phyloP scores from a whole-genome alignment of 352 stramenopile genomes.

The Pythium scleroteichum region DNA sequence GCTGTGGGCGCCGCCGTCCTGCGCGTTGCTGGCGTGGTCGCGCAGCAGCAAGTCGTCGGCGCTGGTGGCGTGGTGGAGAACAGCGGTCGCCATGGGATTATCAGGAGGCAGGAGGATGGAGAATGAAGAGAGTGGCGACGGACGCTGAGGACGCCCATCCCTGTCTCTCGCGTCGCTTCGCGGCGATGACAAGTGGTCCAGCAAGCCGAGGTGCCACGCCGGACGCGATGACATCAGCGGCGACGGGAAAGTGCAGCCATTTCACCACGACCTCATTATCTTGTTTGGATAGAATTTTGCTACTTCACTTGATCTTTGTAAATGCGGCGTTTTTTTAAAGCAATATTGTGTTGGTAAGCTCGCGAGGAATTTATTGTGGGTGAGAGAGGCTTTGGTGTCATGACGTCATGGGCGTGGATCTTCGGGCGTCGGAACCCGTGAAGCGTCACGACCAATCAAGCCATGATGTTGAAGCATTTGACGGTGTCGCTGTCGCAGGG shows the following conservation, averaged over 20 bases:
- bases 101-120: background rate
- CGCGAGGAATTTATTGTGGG: background rate
- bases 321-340: background rate
- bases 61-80: slow-evolving; percentile 24
- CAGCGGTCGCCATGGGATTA: background rate
- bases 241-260: background rate
- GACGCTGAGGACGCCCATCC: background rate
- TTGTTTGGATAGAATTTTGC: background rate
- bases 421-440: background rate
- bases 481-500: too few species aligned
- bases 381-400: background rate
- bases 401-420: background rate
- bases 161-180: background rate
- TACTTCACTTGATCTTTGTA: background rate
- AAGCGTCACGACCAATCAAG: background rate
- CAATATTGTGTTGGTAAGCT: background rate
- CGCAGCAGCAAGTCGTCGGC: slow-evolving; percentile 28
- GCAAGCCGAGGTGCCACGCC: background rate
- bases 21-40: slow-evolving; percentile 1
- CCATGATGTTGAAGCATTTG: too few species aligned
- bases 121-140: background rate
- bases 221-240: background rate
- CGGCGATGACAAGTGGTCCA: background rate
- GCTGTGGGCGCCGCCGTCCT: slow-evolving; percentile 28
- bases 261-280: background rate